Percentiles rank a stretch among this genome's conserved stretches.
Evolutionary conservation across 805 yeast species (phyloP).

Genomic region (Yarrowia porcina): DNA sequence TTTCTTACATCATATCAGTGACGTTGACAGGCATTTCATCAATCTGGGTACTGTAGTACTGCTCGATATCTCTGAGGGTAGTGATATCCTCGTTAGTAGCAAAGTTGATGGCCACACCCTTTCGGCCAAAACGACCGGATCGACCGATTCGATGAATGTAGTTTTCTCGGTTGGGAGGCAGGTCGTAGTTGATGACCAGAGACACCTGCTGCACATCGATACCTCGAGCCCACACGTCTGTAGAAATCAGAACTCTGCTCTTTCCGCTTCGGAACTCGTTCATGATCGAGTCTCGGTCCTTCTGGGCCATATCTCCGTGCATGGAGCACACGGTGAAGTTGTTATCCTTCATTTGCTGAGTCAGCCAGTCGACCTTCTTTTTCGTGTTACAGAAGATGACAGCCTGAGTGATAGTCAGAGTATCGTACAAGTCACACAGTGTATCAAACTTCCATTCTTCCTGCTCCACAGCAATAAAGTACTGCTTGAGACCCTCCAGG

Average conservation of each 20-base stretch:
- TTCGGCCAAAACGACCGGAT: slow-evolving; percentile 97
- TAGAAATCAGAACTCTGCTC: slow-evolving; percentile 86
- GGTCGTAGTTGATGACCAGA: slow-evolving; percentile 88
- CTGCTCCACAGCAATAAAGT: slow-evolving; percentile 81
- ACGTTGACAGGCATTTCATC: slow-evolving; percentile 81
- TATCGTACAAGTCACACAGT: slow-evolving; percentile 89
- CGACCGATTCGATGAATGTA: slow-evolving; percentile 98
- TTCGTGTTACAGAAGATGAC: slow-evolving; percentile 97
- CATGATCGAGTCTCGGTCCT: slow-evolving; percentile 92
- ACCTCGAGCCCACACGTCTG: slow-evolving; percentile 97
- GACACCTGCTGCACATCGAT: slow-evolving; percentile 98
- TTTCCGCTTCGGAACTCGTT: slow-evolving; percentile 92
- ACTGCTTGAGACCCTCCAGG: slow-evolving; percentile 93
- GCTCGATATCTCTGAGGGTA: slow-evolving; percentile 80
- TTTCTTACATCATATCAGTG: slow-evolving; percentile 40
- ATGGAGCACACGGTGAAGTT: slow-evolving; percentile 91
- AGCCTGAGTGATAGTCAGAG: slow-evolving; percentile 93
- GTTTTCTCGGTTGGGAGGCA: slow-evolving; percentile 86
- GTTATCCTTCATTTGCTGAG: slow-evolving; percentile 66
- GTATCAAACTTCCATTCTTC: slow-evolving; percentile 96
- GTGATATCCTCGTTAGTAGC: slow-evolving; percentile 76
- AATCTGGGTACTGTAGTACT: slow-evolving; percentile 82
- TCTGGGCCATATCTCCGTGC: slow-evolving; percentile 95
- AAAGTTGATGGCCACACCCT: slow-evolving; percentile 96
- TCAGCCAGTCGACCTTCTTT: slow-evolving; percentile 86